Percentiles rank a stretch among this genome's conserved stretches.
Evolutionary conservation across 352 stramenopile species (phyloP).

Genomic region (Thalassiosira mediterranea): DNA sequence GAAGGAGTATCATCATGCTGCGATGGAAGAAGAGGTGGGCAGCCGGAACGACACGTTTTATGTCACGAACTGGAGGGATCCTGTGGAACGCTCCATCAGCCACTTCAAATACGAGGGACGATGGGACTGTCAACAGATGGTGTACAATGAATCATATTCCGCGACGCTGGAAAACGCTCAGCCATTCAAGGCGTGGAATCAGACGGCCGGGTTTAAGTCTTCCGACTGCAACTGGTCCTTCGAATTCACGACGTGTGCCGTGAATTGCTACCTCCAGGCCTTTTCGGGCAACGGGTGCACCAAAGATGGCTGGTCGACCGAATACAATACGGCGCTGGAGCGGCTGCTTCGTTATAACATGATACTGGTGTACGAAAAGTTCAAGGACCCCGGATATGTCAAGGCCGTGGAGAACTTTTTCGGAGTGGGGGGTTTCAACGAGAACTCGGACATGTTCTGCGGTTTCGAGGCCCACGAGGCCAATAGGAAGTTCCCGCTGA

Average conservation of each 20-base stretch:
- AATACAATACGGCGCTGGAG: conserved; percentile 31
- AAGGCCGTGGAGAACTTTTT: conserved; percentile 47
- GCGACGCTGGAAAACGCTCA: conserved; percentile 34
- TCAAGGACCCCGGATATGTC: conserved; percentile 39
- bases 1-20: conserved; percentile 35
- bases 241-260: conserved; percentile 36
- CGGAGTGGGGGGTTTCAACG: conserved; percentile 43
- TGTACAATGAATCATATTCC: conserved; percentile 47
- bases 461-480: conserved; percentile 30
- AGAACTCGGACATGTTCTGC: conserved; percentile 28
- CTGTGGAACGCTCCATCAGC: conserved; percentile 40
- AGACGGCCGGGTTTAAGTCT: conserved; percentile 30
- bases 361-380: conserved; percentile 47
- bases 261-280: conserved; percentile 53
- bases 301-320: conserved; percentile 20
- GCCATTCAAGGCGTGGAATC: conserved; percentile 35
- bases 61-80: conserved; percentile 46
- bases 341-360: conserved; percentile 49
- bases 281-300: conserved; percentile 49
- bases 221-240: conserved; percentile 27
- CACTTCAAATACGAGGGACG: conserved; percentile 57
- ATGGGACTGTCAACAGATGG: conserved; percentile 45
- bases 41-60: conserved; percentile 33
- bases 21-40: conserved; percentile 25
- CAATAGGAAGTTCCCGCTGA: conserved; percentile 39